These are phyloP conservation scores for Lentinula sp. DNA, from an alignment of 768 basidiomycete genomes.

Conservation along the genomic window DNA sequence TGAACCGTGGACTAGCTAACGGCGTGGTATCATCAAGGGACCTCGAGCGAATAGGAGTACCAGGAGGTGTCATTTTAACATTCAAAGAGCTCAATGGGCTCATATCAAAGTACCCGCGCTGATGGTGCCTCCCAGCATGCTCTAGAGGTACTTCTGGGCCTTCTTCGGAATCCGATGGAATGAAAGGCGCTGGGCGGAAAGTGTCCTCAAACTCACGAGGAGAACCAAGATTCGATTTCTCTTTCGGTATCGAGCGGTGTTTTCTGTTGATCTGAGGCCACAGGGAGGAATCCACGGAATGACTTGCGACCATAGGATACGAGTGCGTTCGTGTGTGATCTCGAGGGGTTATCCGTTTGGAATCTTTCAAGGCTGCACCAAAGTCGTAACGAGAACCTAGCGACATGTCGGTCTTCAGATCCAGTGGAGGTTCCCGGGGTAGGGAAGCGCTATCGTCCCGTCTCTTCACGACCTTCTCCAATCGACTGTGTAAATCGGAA, in stretches of 20 bases:
- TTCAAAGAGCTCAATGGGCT: constrained; percentile 17
- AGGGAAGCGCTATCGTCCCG: constrained; percentile 15
- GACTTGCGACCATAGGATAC: constrained; percentile 30
- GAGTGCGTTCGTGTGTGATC: constrained; percentile 38
- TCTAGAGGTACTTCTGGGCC: constrained; percentile 14
- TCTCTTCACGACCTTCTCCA: constrained; percentile 56
- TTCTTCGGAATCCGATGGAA: constrained; percentile 21
- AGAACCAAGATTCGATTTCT: constrained; percentile 34
- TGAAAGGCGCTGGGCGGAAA: constrained; percentile 17
- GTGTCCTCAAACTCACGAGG: constrained; percentile 41
- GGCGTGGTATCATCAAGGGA: constrained; percentile 16
- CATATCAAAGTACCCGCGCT: constrained; percentile 50
- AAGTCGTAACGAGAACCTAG: constrained; percentile 57
- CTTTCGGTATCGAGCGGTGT: constrained; percentile 1
- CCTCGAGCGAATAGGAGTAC: constrained; percentile 28
- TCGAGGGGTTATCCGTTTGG: constrained; percentile 15
- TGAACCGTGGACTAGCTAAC: constrained; percentile 11
- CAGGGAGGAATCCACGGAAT: constrained; percentile 30
- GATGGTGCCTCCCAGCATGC: constrained; percentile 40
- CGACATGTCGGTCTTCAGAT: constrained; percentile 33
- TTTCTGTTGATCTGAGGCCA: constrained; percentile 19
- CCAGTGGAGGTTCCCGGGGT: constrained; percentile 9
- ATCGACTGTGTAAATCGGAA: constrained; percentile 54
- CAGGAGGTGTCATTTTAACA: constrained; percentile 43
- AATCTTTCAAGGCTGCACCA: constrained; percentile 39